Evolutionary conservation across 2,329 filamentous ascomycete species (phyloP), one percentile per base, ranked within the genome.

Genomic region (Alternaria arbusti): DNA sequence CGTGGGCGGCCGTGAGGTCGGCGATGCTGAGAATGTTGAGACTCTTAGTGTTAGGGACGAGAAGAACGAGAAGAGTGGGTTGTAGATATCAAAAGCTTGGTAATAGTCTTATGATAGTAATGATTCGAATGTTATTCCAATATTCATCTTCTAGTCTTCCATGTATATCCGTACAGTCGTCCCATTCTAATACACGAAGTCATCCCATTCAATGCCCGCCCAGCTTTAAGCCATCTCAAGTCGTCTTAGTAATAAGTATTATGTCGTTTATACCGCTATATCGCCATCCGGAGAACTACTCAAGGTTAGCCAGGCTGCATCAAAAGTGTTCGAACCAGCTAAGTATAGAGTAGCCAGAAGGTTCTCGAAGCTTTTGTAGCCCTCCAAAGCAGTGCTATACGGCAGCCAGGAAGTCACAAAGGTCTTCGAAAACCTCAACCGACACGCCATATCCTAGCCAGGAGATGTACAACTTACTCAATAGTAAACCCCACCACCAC

Each of bases 51-150:
- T 70, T 15, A 62, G 54, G 32, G 61, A 69, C 32, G 71, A 71
- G 61, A 74, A 73, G 69, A 71, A 64, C 28, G 69, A 74, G 61
- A 74, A 72, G 54, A 44, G 60, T 17, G 55, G 50, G n/a, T 32
- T 61, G 22, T 63, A 65, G 32, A 8, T 17, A 17, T 36, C 9
- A 13, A 13, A 40, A 8, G 28, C 9, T 2, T 23, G 20, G 49
- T 36, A 36, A 52, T 52, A 20, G 49, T 9, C 28, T 25, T 8
- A 52, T 25, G 49, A 40, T 25, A 36, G 30, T 40, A 52, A 52
- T 40, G 49, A 52, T 52, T 8, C 8, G 20, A 40, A 52, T 52
- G 49, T 7, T n/a, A 25, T n/a, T 36, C 5, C 6, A n/a, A 22
- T 52, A 25, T 22, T 5, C 9, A 26, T 10, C 6, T 25, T 52